Evolutionary conservation across 306 rosid genomes (phyloP).

Genomic region (Citrullus amarus): DNA sequence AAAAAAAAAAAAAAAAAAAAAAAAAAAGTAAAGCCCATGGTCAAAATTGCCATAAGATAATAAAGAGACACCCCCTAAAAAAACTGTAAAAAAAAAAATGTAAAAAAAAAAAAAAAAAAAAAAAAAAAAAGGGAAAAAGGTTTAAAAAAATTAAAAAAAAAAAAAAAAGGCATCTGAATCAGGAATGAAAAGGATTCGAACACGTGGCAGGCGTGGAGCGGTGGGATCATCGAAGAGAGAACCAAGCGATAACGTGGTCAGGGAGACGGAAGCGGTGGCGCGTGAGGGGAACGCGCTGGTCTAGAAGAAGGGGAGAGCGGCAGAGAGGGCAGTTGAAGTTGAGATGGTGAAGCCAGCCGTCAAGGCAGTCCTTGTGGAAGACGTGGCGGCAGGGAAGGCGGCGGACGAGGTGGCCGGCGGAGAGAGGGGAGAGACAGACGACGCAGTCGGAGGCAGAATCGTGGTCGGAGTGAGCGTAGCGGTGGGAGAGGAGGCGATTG

Average conservation of each 20-base stretch:
- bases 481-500: constrained; percentile 32
- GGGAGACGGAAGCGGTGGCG: constrained; percentile 32
- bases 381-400: constrained; percentile 65
- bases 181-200: not conserved
- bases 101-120: too few species aligned
- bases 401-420: constrained; percentile 59
- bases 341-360: constrained; percentile 63
- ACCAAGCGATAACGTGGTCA: constrained; percentile 39
- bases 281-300: constrained; percentile 35
- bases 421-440: constrained; percentile 36
- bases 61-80: too few species aligned
- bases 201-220: not conserved
- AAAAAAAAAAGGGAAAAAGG: too few species aligned
- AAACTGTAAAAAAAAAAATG: too few species aligned
- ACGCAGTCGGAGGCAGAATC: constrained; percentile 30
- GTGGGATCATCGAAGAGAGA: constrained; percentile 31
- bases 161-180: not conserved
- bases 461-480: constrained; percentile 1
- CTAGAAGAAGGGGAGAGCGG: constrained; percentile 46
- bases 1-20: not conserved
- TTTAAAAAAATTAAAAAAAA: too few species aligned
- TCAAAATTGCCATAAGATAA: too few species aligned
- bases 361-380: constrained; percentile 70
- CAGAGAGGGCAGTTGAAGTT: constrained; percentile 83
- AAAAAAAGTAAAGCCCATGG: too few species aligned